phyloP scores from a whole-genome alignment of 345 rosid genomes.

The Odontarrhena argentea region DNA sequence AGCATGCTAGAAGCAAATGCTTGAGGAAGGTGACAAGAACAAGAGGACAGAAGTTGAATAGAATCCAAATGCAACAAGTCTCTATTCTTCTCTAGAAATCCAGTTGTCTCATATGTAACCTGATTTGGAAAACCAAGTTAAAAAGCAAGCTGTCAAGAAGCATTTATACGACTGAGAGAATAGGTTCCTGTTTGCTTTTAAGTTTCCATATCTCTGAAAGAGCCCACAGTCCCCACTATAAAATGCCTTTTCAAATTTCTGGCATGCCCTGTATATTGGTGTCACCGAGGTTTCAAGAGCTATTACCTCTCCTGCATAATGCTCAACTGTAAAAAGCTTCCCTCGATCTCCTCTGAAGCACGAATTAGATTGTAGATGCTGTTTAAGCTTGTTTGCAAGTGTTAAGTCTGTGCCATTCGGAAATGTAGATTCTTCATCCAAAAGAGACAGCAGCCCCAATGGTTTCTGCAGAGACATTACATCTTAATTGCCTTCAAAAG shows the following conservation, averaged over 20 bases:
- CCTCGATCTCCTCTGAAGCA: constrained; percentile 83
- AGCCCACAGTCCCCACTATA: constrained; percentile 4
- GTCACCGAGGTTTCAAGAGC: constrained; percentile 26
- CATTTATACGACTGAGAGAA: constrained; percentile 25
- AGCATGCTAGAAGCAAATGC: constrained; percentile 90
- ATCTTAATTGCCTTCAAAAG: constrained; percentile 20
- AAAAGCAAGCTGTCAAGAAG: constrained; percentile 36
- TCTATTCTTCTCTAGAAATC: constrained; percentile 96
- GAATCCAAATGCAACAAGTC: constrained; percentile 93
- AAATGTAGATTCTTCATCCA: constrained; percentile 96
- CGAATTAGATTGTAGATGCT: constrained; percentile 72
- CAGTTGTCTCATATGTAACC: constrained; percentile 94
- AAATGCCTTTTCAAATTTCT: constrained; percentile 1
- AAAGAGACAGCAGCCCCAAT: constrained; percentile 80
- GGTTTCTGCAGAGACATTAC: constrained; percentile 72
- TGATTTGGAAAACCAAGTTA: constrained; percentile 41
- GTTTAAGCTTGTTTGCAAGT: constrained; percentile 91
- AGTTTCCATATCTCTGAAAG: not conserved
- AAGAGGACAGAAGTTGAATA: constrained; percentile 85
- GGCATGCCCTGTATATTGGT: constrained; percentile 16
- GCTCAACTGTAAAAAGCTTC: constrained; percentile 77
- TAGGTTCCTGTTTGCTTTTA: constrained; percentile 18
- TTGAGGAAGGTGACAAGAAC: constrained; percentile 86
- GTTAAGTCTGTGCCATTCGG: constrained; percentile 97
- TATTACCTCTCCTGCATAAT: constrained; percentile 97